Evolutionary conservation across 2,329 filamentous ascomycete species (phyloP).

Genomic region (Alternaria ethzedia): DNA sequence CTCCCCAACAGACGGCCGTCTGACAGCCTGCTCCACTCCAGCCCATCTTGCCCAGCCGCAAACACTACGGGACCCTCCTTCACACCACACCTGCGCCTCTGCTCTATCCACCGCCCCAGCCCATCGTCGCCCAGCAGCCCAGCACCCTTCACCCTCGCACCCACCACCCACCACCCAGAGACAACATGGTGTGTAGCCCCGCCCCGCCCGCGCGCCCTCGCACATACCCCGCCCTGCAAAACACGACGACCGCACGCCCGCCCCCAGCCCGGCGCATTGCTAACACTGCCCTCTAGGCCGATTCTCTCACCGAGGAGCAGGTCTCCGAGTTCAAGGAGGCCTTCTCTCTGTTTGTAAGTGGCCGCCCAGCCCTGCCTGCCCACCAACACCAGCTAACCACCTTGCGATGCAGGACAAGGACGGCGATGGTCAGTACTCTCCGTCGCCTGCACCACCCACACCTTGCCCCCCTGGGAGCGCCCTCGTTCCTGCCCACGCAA

Average conservation of each 20-base stretch:
- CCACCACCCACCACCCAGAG: conserved; percentile 18
- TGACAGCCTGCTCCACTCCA: conserved; percentile 32
- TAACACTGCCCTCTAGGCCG: conserved; percentile 68
- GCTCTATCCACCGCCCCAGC: conserved; percentile 15
- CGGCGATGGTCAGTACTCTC: conserved; percentile 58
- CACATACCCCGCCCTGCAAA: conserved; percentile 47
- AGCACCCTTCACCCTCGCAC: not conserved
- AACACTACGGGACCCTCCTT: conserved; percentile 28
- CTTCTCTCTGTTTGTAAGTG: conserved; percentile 98
- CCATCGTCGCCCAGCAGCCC: not conserved
- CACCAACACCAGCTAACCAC: conserved; percentile 31
- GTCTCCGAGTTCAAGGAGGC: conserved; percentile 99
- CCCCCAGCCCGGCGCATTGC: conserved; percentile 16
- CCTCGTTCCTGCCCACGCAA: not conserved
- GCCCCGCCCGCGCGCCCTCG: conserved; percentile 25
- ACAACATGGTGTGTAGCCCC: conserved; percentile 48
- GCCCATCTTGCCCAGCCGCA: conserved; percentile 36
- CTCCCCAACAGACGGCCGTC: conserved; percentile 24
- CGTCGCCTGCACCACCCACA: not conserved
- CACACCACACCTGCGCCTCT: conserved; percentile 21
- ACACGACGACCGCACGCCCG: conserved; percentile 31
- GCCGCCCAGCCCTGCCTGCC: not conserved
- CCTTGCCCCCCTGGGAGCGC: not conserved
- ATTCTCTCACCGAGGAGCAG: conserved; percentile 99
- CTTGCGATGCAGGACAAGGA: conserved; percentile 60